Base-by-base conservation (phyloP, 2,329 filamentous ascomycete species). In the Stromatinia cepivora region DNA sequence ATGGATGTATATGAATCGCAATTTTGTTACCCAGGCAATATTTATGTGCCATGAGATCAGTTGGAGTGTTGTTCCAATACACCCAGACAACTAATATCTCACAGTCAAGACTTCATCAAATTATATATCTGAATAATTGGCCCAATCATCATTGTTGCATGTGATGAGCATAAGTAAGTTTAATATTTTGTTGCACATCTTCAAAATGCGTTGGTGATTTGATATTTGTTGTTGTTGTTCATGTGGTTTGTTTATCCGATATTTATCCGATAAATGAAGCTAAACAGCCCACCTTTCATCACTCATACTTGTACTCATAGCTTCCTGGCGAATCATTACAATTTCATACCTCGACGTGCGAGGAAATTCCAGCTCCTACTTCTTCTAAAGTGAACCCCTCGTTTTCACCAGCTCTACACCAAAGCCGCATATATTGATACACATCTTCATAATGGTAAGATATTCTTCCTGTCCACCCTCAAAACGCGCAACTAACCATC, bases 251-350 rank as follows among this genome's bases (percentile, higher is more conserved):
- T 31, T n/a, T 34, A 52, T 56, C 63, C 63, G 63, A 56, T 9
- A n/a, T 66, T 66, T 66, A 66, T 66, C 63, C 63, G 48, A 52
- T 3, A 28, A 45, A 31, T 6, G n/a, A 56, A 54, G 63, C 63
- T 66, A 66, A 66, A 66, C 63, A 66, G 50, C 63, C 63, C 63
- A 66, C 63, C 28, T 25, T 22, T 65, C 62, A 36, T 54, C 48
- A 65, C 20, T 42, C 48, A 64, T 22, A 42, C 34, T 45, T 10
- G 22, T 39, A 39, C 25, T 28, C 8, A 2, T 62, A 31, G 25
- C 28, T 62, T 53, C 48, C 34, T 53, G 48, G 62, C 45, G 31
- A 42, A 65, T 20, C 17, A 22, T 20, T n/a, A 31, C 10, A 31
- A 25, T 20, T 46, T 56, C 25, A 56, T 31, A 56, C 17, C 22